A percentile compares a stretch with the other conserved stretches of the same genome.
These are phyloP conservation scores for Ensete glaucum DNA, from an alignment of 176 grass and related monocot genomes.

Conservation along the genomic window DNA sequence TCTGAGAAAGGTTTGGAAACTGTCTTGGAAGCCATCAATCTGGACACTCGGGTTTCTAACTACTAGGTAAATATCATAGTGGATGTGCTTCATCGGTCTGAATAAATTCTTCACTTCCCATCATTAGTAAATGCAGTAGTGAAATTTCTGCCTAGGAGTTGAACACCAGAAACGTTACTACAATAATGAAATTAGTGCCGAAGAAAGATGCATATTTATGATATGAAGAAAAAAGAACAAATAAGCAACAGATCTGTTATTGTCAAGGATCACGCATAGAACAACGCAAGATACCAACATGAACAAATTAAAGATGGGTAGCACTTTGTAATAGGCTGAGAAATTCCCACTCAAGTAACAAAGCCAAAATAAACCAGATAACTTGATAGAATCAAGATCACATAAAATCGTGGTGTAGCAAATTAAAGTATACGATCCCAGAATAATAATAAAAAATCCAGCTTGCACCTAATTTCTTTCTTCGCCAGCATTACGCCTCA, in stretches of 20 bases:
- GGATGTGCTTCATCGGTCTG: not conserved
- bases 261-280: no score
- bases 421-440: not conserved
- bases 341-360: no score
- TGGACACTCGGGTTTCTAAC: not conserved
- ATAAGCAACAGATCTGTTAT: no score
- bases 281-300: no score
- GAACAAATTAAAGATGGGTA: no score
- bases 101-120: not conserved
- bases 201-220: not conserved
- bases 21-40: slow-evolving; percentile 32
- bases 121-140: not conserved
- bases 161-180: no score
- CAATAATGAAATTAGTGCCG: not conserved
- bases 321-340: no score
- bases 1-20: not conserved
- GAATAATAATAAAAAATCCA: not conserved
- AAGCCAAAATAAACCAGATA: not conserved
- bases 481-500: no score
- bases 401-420: not conserved
- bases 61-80: not conserved
- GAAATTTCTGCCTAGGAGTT: not conserved
- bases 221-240: no score
- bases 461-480: no score
- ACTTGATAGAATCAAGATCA: not conserved